Base-by-base conservation (phyloP, 345 rosid species). In the Aegle marmelos region DNA sequence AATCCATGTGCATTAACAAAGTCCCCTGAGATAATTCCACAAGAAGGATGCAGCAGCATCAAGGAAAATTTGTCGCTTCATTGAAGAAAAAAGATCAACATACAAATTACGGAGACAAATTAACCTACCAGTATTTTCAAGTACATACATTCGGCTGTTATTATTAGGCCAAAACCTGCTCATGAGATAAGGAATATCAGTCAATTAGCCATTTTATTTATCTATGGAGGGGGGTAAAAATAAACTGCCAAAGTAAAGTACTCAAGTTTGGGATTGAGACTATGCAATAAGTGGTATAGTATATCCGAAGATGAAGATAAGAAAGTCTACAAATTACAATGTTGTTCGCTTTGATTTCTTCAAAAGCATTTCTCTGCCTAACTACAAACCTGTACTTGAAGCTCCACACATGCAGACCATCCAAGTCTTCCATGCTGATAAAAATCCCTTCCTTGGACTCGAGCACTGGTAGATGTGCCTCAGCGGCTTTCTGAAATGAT, bases 91-190 rank as follows among this genome's bases (percentile, higher is more conserved):
- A 59, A 1, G 22, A 16, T 53, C 22, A 53, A 53, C 2, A 0
- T 53, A 53, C 17, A 17, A 53, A 53, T 16, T 22, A 53, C 17
- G 57, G 36, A 39, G 45, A 21, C 22, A 13, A 22, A 57, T 2
- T 27, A 10, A 30, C 27, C 33, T 87, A 97, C 99, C 99, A 7
- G 98, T 96, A 67, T 97, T 97, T 84, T 97, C 99, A 11, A 97
- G 91, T 48, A 97, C 98, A 68, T 97, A 94, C 98, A 97, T 97
- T 62, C 98, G 81, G 79, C 99, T 97, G 71, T 90, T 97, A 92
- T 97, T 97, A 74, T 94, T 94, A 25, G 99, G 99, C 98, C 99
- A 94, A 82, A 89, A 97, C 91, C 99, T 97, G 91, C 79, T 71
- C 41, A 82, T 1, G 19, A 41, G 64, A 30, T 62, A 25, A 75